A percentile compares a stretch with the other conserved stretches of the same genome.
phyloP scores from a whole-genome alignment of 164 flowering plant genomes.

The Amborella trichopoda region DNA sequence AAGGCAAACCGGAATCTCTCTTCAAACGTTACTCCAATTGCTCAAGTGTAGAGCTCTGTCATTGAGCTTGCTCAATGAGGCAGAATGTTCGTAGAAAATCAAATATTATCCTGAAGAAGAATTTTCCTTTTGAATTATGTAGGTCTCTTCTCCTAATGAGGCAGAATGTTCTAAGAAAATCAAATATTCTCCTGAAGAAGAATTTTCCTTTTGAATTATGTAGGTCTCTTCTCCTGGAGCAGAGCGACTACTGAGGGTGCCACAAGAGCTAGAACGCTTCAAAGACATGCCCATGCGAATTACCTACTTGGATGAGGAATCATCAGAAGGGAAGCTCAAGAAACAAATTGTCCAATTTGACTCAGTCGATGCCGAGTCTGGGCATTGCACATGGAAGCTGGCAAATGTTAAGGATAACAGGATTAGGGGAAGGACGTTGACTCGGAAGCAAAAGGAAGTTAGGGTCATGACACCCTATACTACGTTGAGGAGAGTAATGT shows the following conservation, averaged over 20 bases:
- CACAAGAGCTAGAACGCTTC: constrained; percentile 72
- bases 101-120: no score
- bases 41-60: no score
- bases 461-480: constrained; percentile 49
- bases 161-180: no score
- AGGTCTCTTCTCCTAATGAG: constrained; percentile 97
- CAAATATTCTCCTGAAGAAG: no score
- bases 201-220: no score
- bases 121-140: no score
- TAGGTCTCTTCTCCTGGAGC: constrained; percentile 97
- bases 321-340: constrained; percentile 9
- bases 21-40: no score
- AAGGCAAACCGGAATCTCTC: no score
- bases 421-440: constrained; percentile 72
- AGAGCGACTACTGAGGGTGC: constrained; percentile 70
- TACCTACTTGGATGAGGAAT: constrained; percentile 34
- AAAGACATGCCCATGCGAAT: constrained; percentile 73
- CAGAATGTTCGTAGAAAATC: no score
- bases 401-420: constrained; percentile 84
- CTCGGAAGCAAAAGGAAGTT: constrained; percentile 77
- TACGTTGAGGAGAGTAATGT: constrained; percentile 33
- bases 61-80: no score
- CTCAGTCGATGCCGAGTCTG: constrained; percentile 38
- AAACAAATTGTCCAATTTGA: constrained; percentile 58
- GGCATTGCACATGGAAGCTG: constrained; percentile 67